Evolutionary conservation across 129 eudicot genomes (phyloP), one percentile per base, ranked within the genome.

Genomic region (Rutidosis leptorrhynchoides): DNA sequence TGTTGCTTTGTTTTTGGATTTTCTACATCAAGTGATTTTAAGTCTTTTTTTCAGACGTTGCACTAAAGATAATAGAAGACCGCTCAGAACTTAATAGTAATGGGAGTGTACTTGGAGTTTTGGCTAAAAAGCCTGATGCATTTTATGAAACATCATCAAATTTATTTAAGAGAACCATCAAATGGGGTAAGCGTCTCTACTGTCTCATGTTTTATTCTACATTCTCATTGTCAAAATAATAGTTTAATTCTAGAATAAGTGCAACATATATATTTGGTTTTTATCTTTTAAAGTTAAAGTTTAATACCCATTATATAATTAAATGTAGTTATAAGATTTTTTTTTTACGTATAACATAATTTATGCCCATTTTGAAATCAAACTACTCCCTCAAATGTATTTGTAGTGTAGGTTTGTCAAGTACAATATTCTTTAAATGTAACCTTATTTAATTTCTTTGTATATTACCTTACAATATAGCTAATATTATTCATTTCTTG

Each of bases 51-150:
- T 43, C 58, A 80, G 84, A 58, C 52, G 42, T 80, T 9, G 77
- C 84, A 42, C 42, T 80, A 24, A n/a, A 42, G 23, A 74, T 80
- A 52, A 20, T 75, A n/a, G 4, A 51, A 7, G 64, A 64, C 7
- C 53, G 70, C 73, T 49, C 45, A 5, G 73, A 64, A 48, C 51
- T 75, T 26, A 74, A 74, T 51, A 53, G 65, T 23, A 17, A 22
- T 16, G 58, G 59, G 24, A 27, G 49, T 32, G 68, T 73, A 64
- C 71, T 80, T 27, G 74, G 67, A 15, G 69, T 60, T 29, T 70
- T 80, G 69, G 80, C 84, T 52, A 59, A 60, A 26, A 80, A 71
- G 54, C 75, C 77, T 21, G 69, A 63, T 24, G 80, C 69, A 42
- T 70, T 70, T 63, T 16, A 11, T 17, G 70, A 15, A 59, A 25